Base-by-base conservation (phyloP, 257 asterid species). In the Nicotiana noctiflora region DNA sequence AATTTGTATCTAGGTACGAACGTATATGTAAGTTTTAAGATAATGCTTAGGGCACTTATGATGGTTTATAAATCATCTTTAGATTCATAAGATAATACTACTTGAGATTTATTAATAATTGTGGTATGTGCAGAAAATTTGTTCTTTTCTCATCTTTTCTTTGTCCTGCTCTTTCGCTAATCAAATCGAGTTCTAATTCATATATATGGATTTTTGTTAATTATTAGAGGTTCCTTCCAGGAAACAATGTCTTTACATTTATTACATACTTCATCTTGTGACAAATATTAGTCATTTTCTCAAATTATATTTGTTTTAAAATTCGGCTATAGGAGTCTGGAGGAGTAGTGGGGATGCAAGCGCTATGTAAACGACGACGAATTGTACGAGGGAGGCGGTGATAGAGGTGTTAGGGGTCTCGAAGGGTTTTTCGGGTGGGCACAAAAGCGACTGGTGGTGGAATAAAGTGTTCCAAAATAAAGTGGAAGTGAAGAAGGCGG, bases 61-160 rank as follows among this genome's bases (percentile, higher is more conserved):
- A 49, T 74, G 61, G 61, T 74, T 74, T n/a, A 14, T 25, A 74
- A 23, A 74, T 44, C 78, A 49, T 14, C 78, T 74, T 74, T 49
- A 74, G 15, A 46, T 1, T 72, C 21, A 23, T 13, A 14, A 46
- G 60, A 72, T 23, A 21, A 56, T 56, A 56, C 61, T 18, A 56
- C 23, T 56, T 56, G 61, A 17, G 21, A 51, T 51, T 51, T 51
- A 51, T 51, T 13, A 51, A 51, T 10, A 51, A 51, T 51, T 14
- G 56, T 51, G 6, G 5, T 51, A 3, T 10, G 11, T 40, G 49
- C 49, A 40, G 11, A 19, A 11, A 11, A 19, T 70, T 44, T 70
- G 19, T 12, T 70, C 37, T 13, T 25, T 61, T 61, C 27, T 17
- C 34, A 25, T 62, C 68, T 12, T 46, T 21, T 40, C 76, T 46